These are phyloP conservation scores for Magnolia changhungtana DNA, from an alignment of 164 flowering plant genomes.

Conservation along the genomic window DNA sequence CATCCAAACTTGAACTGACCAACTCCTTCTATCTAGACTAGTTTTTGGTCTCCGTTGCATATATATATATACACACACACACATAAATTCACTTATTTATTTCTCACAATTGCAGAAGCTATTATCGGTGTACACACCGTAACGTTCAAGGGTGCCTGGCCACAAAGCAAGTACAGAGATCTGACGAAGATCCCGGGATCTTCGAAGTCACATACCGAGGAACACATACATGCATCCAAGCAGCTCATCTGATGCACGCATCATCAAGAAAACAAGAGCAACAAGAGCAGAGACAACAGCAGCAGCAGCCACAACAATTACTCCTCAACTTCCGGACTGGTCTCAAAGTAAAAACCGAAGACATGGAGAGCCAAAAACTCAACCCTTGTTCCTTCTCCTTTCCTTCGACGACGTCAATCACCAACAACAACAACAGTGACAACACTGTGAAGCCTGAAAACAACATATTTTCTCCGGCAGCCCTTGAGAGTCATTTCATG, in stretches of 20 bases:
- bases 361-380: slow-evolving; percentile 29
- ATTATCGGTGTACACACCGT: slow-evolving; percentile 85
- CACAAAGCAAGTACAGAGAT: slow-evolving; percentile 90
- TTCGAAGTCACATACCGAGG: slow-evolving; percentile 82
- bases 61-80: too few species aligned
- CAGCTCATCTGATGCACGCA: slow-evolving; percentile 12
- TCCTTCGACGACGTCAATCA: slow-evolving; percentile 21
- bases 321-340: slow-evolving; percentile 28
- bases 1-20: too few species aligned
- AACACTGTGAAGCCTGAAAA: slow-evolving; percentile 16
- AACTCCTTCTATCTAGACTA: too few species aligned
- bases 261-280: slow-evolving; percentile 12
- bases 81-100: neutral
- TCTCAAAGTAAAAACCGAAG: slow-evolving; percentile 39
- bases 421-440: neutral
- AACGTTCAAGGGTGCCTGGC: slow-evolving; percentile 69
- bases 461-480: slow-evolving; percentile 19
- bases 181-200: slow-evolving; percentile 66
- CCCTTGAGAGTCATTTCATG: slow-evolving; percentile 18
- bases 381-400: slow-evolving; percentile 32
- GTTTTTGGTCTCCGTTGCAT: too few species aligned
- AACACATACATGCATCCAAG: slow-evolving; percentile 57
- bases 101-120: slow-evolving; percentile 59
- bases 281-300: neutral
- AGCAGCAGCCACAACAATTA: slow-evolving; percentile 14